Evolutionary conservation across 164 flowering plant genomes (phyloP), one percentile per base, ranked within the genome.

Genomic region (Stephania cephalantha): DNA sequence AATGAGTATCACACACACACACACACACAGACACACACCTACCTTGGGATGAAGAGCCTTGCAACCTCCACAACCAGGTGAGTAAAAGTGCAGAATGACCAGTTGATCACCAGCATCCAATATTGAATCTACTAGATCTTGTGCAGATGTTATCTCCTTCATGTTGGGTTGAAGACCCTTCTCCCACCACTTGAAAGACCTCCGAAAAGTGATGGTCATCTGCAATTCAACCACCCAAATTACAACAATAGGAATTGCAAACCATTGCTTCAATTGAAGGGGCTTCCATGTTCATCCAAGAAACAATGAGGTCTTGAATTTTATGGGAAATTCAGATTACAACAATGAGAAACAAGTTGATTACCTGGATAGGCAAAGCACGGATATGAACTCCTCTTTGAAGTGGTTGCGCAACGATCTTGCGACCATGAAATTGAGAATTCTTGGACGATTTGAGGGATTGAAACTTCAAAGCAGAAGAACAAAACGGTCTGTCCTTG

Each of bases 11-110:
- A 61, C 7, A 20, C 25, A 25, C 25, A 25, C 25, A 25, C 0
- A 25, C 25, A 61, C 7, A 20, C 25, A 25, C 25, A 25, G 0
- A 25, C 0, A 25, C 25, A 25, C 25, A 25, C 25, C 25, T 64
- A 90, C 95, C 96, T 93, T 93, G 20, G 98, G 98, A 77, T 93
- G 96, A 71, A 93, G 94, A 55, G 96, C 92, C 82, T 75, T 93
- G 83, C 98, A 93, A 69, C 98, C 98, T 75, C 96, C 94, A 78
- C 98, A 93, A 11, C 92, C 89, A 65, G 98, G 96, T n/a, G 96
- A 91, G 80, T 84, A 91, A 84, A 93, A 93, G 81, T 90, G 96
- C 13, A 93, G 81, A 29, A 93, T 80, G 0, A 91, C 94, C 50
- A 93, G 83, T 69, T 86, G 84, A 76, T 90, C 91, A 35, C 96